Percentiles rank a stretch among this genome's conserved stretches.
Evolutionary conservation across 352 stramenopile genomes (phyloP).

Genomic region (Plasmopara muralis): DNA sequence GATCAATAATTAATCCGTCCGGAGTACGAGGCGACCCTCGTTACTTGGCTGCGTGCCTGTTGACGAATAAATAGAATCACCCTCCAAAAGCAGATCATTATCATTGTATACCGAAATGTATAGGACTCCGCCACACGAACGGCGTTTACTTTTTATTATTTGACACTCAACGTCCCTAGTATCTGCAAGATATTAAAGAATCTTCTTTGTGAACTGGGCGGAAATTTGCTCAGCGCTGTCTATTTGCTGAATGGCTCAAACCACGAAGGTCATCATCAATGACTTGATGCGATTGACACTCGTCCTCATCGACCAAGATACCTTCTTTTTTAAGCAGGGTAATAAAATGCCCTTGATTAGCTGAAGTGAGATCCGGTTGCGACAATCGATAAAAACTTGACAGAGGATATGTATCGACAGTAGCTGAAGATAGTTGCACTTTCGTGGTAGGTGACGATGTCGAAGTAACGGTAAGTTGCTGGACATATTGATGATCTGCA

Average conservation of each 20-base stretch:
- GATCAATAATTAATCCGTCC: not conserved
- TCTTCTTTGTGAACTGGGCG: too few relatives aligned
- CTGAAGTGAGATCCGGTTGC: conserved; percentile 31
- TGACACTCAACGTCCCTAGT: too few relatives aligned
- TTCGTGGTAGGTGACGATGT: conserved; percentile 9
- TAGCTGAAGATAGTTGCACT: not conserved
- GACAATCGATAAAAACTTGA: conserved; percentile 7
- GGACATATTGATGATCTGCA: conserved; percentile 41
- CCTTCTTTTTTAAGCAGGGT: conserved; percentile 39
- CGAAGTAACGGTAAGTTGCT: conserved; percentile 24
- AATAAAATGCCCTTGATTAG: conserved; percentile 37
- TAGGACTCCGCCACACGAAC: too few relatives aligned
- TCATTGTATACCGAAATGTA: conserved; percentile 2
- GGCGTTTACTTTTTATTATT: too few relatives aligned
- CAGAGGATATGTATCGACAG: not conserved
- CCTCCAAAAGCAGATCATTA: conserved; percentile 20
- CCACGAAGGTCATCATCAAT: conserved; percentile 38
- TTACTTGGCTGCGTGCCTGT: conserved; percentile 6
- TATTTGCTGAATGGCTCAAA: conserved; percentile 15
- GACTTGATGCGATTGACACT: conserved; percentile 21
- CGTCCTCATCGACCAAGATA: conserved; percentile 44
- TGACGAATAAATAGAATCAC: conserved; percentile 25
- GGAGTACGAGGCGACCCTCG: conserved; percentile 2
- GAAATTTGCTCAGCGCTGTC: not conserved
- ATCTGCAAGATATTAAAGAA: too few relatives aligned